phyloP scores from a whole-genome alignment of 2,329 filamentous ascomycete genomes.

The Penicillium brevicompactum region DNA sequence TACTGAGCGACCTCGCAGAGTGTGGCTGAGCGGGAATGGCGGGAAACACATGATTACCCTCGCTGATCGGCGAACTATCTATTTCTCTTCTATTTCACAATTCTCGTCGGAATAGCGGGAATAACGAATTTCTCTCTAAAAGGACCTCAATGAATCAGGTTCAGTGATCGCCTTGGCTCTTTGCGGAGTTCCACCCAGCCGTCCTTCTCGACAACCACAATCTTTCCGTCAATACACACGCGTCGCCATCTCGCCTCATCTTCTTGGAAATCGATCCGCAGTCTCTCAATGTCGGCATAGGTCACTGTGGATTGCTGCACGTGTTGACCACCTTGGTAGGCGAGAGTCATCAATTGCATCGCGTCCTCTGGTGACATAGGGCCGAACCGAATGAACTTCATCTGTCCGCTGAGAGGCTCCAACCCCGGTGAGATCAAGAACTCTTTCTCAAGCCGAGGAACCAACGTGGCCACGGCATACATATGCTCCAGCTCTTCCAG shows the following conservation, averaged over 20 bases:
- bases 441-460: conserved; percentile 77
- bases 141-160: conserved; percentile 11
- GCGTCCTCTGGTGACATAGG: conserved; percentile 64
- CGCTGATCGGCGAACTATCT: not conserved
- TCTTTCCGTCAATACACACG: conserved; percentile 89
- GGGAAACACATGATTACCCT: conserved; percentile 8
- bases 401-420: conserved; percentile 67
- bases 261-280: conserved; percentile 69
- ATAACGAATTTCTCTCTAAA: not conserved
- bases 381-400: conserved; percentile 76
- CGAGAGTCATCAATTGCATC: conserved; percentile 74
- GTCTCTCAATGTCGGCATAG: conserved; percentile 70
- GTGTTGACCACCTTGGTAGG: conserved; percentile 61
- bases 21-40: not conserved
- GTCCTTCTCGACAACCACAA: conserved; percentile 69
- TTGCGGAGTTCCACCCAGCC: conserved; percentile 69
- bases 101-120: not conserved
- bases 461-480: conserved; percentile 75
- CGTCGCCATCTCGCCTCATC: conserved; percentile 69
- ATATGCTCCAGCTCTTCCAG: conserved; percentile 59
- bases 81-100: not conserved
- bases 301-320: conserved; percentile 59
- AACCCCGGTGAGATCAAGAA: conserved; percentile 80
- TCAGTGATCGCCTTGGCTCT: conserved; percentile 26
- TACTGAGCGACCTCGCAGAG: not conserved